These are phyloP conservation scores for Hypholoma fasciculare DNA, from an alignment of 768 basidiomycete species.

Conservation along the genomic window DNA sequence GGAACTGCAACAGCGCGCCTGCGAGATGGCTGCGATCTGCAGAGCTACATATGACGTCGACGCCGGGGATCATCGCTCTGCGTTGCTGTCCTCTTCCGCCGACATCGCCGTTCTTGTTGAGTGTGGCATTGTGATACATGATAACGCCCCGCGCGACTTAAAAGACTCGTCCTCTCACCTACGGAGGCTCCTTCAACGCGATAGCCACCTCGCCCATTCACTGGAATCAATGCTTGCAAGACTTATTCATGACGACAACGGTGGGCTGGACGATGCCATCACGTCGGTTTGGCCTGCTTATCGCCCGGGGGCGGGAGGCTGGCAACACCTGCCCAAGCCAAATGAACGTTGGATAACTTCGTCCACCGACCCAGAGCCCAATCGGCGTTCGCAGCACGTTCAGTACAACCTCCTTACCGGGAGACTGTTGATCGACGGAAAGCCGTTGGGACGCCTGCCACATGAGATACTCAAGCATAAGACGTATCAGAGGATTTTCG, in stretches of 20 bases:
- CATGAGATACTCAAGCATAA: slow-evolving; percentile 27
- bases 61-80: slow-evolving; percentile 5
- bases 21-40: slow-evolving; percentile 39
- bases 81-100: slow-evolving; percentile 17
- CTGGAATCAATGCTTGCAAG: slow-evolving; percentile 21
- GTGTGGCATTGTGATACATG: slow-evolving; percentile 30
- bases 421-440: slow-evolving; percentile 40
- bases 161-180: slow-evolving; percentile 11
- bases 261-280: slow-evolving; percentile 30
- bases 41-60: slow-evolving; percentile 40
- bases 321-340: slow-evolving; percentile 5
- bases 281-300: slow-evolving; percentile 29
- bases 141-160: slow-evolving; percentile 24
- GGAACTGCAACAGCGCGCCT: slow-evolving; percentile 24
- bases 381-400: slow-evolving; percentile 26
- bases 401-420: slow-evolving; percentile 43
- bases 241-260: slow-evolving; percentile 9
- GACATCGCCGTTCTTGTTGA: slow-evolving; percentile 29
- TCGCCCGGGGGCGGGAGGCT: slow-evolving; percentile 13
- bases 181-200: slow-evolving; percentile 26
- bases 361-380: slow-evolving; percentile 15
- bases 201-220: slow-evolving; percentile 29
- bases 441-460: slow-evolving; percentile 38
- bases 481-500: slow-evolving; percentile 36
- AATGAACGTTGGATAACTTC: slow-evolving; percentile 23